Conservation (phyloP, 192 early-diverging fungal genomes). For the Coemansia sp. region DNA sequence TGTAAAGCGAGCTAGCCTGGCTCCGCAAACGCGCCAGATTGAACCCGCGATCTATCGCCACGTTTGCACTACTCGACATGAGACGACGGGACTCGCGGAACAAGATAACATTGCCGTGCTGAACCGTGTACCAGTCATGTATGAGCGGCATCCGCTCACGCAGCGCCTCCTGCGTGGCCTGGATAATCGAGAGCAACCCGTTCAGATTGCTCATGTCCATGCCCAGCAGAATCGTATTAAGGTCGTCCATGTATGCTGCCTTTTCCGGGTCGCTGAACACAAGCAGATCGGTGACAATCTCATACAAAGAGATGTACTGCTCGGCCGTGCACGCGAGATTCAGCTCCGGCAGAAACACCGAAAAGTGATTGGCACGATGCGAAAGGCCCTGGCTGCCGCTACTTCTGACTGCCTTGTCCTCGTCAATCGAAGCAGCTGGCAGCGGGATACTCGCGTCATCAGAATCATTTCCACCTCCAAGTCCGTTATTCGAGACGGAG, state of each 20-base stretch:
- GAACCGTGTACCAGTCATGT: conserved; percentile 49
- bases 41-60: neutral
- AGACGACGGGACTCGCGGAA: conserved; percentile 23
- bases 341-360: conserved; percentile 75
- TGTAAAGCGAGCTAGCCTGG: conserved; percentile 36
- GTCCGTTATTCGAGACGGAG: neutral
- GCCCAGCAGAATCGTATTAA: conserved; percentile 77
- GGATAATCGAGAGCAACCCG: conserved; percentile 49
- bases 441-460: neutral
- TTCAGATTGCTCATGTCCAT: conserved; percentile 74
- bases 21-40: conserved; percentile 20
- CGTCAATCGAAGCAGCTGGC: conserved; percentile 17
- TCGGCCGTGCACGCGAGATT: conserved; percentile 69
- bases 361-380: conserved; percentile 65
- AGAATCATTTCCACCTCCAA: neutral
- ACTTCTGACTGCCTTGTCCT: conserved; percentile 11
- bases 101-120: conserved; percentile 33
- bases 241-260: conserved; percentile 67
- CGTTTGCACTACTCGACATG: neutral
- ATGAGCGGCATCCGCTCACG: conserved; percentile 52
- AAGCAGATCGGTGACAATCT: conserved; percentile 76
- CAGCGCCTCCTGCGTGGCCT: conserved; percentile 45
- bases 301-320: conserved; percentile 72
- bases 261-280: conserved; percentile 81
- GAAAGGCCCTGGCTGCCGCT: conserved; percentile 46